Conservation (phyloP, 179 eudicot species). For the Corrigiola litoralis region DNA sequence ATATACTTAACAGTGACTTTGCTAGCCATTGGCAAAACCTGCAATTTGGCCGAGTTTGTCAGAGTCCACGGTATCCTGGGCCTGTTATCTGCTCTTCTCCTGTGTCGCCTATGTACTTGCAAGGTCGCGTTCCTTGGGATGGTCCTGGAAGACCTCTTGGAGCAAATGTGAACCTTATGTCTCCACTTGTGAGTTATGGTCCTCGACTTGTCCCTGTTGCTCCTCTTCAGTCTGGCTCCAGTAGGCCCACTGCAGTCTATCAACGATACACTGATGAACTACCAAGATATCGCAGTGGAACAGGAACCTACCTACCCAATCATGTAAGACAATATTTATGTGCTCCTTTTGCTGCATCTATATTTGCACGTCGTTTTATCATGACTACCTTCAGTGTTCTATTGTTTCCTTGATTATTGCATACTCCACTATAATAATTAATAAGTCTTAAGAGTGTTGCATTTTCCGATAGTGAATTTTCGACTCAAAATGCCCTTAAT, state of each 20-base stretch:
- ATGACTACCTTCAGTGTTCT: no score
- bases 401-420: no score
- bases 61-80: constrained; percentile 36
- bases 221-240: constrained; percentile 48
- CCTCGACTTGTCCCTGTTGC: constrained; percentile 59
- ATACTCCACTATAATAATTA: no score
- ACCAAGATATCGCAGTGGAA: constrained; percentile 78
- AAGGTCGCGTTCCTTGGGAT: constrained; percentile 68
- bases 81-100: constrained; percentile 50
- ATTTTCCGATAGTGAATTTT: neutral
- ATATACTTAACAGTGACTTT: constrained; percentile 78
- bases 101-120: constrained; percentile 63
- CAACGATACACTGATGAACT: constrained; percentile 52
- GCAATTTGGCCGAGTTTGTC: constrained; percentile 76
- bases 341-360: neutral
- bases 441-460: neutral
- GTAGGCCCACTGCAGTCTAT: constrained; percentile 44
- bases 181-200: constrained; percentile 62
- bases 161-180: constrained; percentile 44
- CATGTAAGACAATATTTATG: constrained; percentile 45
- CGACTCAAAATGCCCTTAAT: no score
- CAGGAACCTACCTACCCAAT: constrained; percentile 87
- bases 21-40: constrained; percentile 85
- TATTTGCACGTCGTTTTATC: no score
- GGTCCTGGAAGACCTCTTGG: constrained; percentile 63